phyloP scores from a whole-genome alignment of 495 filamentous ascomycete genomes.

The Hypoxylon rickii region DNA sequence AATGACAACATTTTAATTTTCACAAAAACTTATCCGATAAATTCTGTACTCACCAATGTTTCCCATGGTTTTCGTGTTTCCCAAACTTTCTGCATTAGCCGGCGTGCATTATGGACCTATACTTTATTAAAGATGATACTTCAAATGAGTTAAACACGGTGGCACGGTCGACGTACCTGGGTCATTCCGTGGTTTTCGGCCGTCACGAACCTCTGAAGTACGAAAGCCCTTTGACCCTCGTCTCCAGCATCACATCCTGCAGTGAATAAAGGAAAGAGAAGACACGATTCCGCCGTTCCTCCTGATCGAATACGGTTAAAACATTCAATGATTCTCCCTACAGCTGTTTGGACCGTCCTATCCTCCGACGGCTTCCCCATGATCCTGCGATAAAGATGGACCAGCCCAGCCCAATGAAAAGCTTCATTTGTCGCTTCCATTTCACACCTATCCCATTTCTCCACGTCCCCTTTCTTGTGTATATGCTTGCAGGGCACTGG shows the following conservation, averaged over 20 bases:
- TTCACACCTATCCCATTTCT: constrained; percentile 62
- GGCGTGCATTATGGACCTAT: constrained; percentile 61
- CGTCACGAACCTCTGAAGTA: constrained; percentile 68
- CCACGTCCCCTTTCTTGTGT: constrained; percentile 50
- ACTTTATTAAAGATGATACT: too few relatives aligned
- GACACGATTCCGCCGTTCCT: constrained; percentile 73
- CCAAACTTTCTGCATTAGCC: constrained; percentile 71
- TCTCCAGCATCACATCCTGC: constrained; percentile 76
- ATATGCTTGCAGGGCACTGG: constrained; percentile 53
- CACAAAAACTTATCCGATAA: constrained; percentile 54
- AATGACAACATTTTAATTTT: too few relatives aligned
- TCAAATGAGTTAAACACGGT: too few relatives aligned
- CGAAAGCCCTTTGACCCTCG: constrained; percentile 57
- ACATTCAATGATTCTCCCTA: constrained; percentile 64
- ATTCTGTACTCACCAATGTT: constrained; percentile 65
- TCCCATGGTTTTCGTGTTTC: constrained; percentile 65
- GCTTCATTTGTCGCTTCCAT: constrained; percentile 79
- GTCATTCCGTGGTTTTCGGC: constrained; percentile 79
- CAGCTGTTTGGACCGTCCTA: constrained; percentile 63
- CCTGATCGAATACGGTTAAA: constrained; percentile 67
- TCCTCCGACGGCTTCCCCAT: constrained; percentile 62
- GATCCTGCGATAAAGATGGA: constrained; percentile 77
- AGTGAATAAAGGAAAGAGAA: constrained; percentile 83
- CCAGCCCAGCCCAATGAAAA: constrained; percentile 78
- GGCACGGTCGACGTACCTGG: constrained; percentile 61